Evolutionary conservation across 345 rosid species (phyloP), one percentile per base, ranked within the genome.

Genomic region (Syzygium aqueum): DNA sequence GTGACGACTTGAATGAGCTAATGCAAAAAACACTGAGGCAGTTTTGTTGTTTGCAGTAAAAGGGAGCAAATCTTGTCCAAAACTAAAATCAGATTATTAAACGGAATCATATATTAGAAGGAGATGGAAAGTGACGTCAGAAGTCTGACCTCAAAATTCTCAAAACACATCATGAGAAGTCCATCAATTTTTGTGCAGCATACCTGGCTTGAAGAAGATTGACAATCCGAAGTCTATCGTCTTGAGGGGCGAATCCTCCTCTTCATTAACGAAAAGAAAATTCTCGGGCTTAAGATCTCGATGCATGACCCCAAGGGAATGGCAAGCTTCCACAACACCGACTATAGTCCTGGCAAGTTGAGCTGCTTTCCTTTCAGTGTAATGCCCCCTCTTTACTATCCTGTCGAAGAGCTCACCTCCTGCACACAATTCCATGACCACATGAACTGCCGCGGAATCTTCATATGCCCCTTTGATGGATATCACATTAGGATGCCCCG

Each of bases 331-430:
- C 28, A 87, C 89, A 28, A 63, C 89, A 33, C 86, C 51, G 14
- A 63, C 84, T 33, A 87, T 87, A 63, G 89, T 87, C 89, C 89
- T 87, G 78, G 89, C 56, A 21, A 87, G 86, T 49, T 33, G 78
- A 33, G 89, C 89, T 21, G 89, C 89, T 46, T 87, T 84, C 89
- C 73, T 87, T 85, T 87, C 89, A 51, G 83, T 87, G 86, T 84
- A 87, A 87, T 65, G 89, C 51, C 98, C 98, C 87, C 95, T 91
- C 86, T 92, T 90, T n/a, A 95, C 89, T 61, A 97, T 97, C 89
- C 98, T 91, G 86, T 97, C 98, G 22, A 97, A 97, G 2, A 97
- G 95, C 94, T 97, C 99, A 33, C 99, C 98, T 30, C 99, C 99
- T 84, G 91, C 88, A 73, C 99, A 96, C 86, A 95, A 87, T 90